phyloP scores from a whole-genome alignment of 768 basidiomycete species.

The Serendipita sp. region DNA sequence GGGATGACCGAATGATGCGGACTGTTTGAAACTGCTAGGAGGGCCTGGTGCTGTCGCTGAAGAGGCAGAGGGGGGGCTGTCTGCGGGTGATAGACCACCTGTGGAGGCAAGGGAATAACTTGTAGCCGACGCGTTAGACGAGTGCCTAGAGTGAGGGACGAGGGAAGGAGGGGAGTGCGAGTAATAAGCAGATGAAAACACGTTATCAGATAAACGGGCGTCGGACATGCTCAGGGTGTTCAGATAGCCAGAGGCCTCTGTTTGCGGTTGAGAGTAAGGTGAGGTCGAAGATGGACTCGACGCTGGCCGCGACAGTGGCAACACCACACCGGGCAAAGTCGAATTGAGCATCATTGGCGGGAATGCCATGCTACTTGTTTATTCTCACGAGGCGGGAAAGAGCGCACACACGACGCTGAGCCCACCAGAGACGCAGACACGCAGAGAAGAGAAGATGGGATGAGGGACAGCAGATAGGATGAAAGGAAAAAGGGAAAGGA shows the following conservation, averaged over 20 bases:
- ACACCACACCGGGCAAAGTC: constrained; percentile 1
- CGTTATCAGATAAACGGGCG: constrained; percentile 4
- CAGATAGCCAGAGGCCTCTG: not conserved
- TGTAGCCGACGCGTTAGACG: constrained; percentile 21
- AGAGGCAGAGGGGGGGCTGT: constrained; percentile 61
- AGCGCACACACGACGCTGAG: not conserved
- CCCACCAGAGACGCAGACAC: not conserved
- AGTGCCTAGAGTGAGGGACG: constrained; percentile 27
- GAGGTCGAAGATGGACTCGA: not conserved
- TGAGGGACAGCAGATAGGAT: not conserved
- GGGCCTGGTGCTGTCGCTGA: constrained; percentile 21
- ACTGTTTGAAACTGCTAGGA: constrained; percentile 55
- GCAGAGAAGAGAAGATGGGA: too few relatives aligned
- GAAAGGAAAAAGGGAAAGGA: not conserved
- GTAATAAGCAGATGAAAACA: not conserved
- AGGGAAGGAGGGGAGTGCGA: constrained; percentile 11
- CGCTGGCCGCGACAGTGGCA: not conserved
- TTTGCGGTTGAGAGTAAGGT: constrained; percentile 4
- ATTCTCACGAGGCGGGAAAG: not conserved
- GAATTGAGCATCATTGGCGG: constrained; percentile 6
- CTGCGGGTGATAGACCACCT: constrained; percentile 29
- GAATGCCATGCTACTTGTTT: not conserved
- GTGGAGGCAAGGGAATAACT: constrained; percentile 26
- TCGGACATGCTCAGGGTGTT: constrained; percentile 4
- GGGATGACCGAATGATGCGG: constrained; percentile 46